Conservation (phyloP, 306 rosid genomes). For the Rosa rugosa region DNA sequence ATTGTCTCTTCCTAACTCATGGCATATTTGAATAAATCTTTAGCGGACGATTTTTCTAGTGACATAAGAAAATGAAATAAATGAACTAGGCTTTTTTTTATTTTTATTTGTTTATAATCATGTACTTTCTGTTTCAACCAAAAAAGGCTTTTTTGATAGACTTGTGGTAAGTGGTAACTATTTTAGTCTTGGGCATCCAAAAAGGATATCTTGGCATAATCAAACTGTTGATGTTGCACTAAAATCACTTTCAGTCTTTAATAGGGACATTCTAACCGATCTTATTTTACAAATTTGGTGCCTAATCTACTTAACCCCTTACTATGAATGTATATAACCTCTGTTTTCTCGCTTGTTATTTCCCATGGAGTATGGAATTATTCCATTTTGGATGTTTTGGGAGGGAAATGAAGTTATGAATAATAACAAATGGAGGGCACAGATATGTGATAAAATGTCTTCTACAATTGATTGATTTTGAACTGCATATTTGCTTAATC, state of each 20-base stretch:
- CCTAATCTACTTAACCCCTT: background rate
- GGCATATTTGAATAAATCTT: background rate
- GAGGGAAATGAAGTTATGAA: background rate
- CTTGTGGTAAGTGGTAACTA: background rate
- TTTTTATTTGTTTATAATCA: background rate
- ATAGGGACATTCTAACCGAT: background rate
- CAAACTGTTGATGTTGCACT: background rate
- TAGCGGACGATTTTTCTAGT: background rate
- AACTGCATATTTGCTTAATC: constrained; percentile 24
- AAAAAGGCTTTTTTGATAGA: background rate
- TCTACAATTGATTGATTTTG: constrained; percentile 13
- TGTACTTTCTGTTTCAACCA: background rate
- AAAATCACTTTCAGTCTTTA: background rate
- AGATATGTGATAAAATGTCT: constrained; percentile 17
- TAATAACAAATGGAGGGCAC: background rate
- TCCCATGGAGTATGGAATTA: background rate
- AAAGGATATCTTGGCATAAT: background rate
- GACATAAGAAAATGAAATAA: background rate
- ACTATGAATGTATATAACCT: background rate
- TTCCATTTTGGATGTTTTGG: background rate
- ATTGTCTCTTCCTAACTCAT: background rate
- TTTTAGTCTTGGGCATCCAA: background rate
- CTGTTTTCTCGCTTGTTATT: background rate
- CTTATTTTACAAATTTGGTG: background rate
- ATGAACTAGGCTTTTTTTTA: background rate